Base-by-base conservation (phyloP, 345 rosid genomes). In the Tarenaya hassleriana region DNA sequence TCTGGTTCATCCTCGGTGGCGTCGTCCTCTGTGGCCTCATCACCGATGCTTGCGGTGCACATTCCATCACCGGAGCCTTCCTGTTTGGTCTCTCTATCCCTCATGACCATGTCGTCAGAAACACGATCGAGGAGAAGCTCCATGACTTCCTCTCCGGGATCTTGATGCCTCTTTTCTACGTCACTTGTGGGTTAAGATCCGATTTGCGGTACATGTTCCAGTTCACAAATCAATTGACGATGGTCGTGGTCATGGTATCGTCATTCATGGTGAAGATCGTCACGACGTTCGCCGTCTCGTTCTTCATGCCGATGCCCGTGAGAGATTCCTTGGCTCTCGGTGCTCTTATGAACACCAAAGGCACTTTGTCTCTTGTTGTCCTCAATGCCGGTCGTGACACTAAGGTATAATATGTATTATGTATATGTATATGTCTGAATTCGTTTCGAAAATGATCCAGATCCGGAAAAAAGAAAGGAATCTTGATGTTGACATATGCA, bases 281-380 rank as follows among this genome's bases (percentile, higher is more conserved):
- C 12, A 71, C 75, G 55, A 67, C 77, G 8, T 52, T 76, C 20
- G 7, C 64, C 10, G 71, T 74, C 44, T 70, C 78, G 27, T 10
- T 61, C 7, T 52, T 57, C 31, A 56, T 47, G 69, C 34, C 55
- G 7, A 55, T 71, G 64, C 60, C 74, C 20, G 18, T 56, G 11
- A 58, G 48, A 44, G 84, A 82, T 13, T 70, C 72, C 4, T 2
- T 75, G 8, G 67, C 77, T 34, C 69, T 82, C 1, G 90, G 84
- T 1, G 56, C 75, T 10, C 77, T 85, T 49, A 76, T 82, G 87
- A 85, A 82, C 65, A 74, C 84, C 32, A 82, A 82, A 60, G 95
- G 95, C n/a, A 64, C 79, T 19, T 61, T 79, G 53, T 69, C 83
- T 1, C 61, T 85, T 11, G 68, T 85, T 2, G 57, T 75, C 55